Percentiles rank a stretch among this genome's conserved stretches.
Conservation (phyloP, 108 stramenopile genomes). For the Conticribra weissflogii region DNA sequence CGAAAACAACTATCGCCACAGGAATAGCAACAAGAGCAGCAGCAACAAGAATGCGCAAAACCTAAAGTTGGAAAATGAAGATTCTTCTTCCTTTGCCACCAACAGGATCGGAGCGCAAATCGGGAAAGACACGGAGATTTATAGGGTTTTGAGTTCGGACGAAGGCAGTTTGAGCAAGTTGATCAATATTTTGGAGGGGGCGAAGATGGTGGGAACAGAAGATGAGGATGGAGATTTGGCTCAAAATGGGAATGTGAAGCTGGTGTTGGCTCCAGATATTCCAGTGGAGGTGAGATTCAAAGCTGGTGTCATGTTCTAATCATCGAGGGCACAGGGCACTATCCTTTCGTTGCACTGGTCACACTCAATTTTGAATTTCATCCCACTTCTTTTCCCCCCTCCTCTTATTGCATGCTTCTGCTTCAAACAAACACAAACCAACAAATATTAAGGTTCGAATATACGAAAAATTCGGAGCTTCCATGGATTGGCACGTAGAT, state of each 20-base stretch:
- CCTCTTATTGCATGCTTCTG: not conserved
- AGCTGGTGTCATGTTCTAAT: too few species aligned
- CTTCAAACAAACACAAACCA: conserved; percentile 1
- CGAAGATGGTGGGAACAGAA: conserved; percentile 2
- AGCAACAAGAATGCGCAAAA: too few species aligned
- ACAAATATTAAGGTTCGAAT: conserved; percentile 34
- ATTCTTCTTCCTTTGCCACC: conserved; percentile 62
- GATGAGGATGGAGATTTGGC: not conserved
- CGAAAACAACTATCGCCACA: too few species aligned
- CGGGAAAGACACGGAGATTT: conserved; percentile 10
- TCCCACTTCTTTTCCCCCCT: not conserved
- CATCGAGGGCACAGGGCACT: too few species aligned
- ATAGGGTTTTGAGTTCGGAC: conserved; percentile 40
- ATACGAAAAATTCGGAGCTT: conserved; percentile 72
- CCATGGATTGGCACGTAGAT: conserved; percentile 81
- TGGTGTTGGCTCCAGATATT: conserved; percentile 46
- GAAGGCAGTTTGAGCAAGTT: conserved; percentile 54
- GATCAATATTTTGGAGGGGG: conserved; percentile 32
- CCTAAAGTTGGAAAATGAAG: conserved; percentile 50
- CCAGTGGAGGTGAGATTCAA: conserved; percentile 65
- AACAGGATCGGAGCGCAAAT: conserved; percentile 62
- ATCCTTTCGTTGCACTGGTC: too few species aligned
- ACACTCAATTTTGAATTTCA: too few species aligned
- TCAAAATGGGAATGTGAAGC: not conserved
- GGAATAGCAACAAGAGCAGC: too few species aligned